Conservation (phyloP, 768 basidiomycete genomes). For the Russula compacta region DNA sequence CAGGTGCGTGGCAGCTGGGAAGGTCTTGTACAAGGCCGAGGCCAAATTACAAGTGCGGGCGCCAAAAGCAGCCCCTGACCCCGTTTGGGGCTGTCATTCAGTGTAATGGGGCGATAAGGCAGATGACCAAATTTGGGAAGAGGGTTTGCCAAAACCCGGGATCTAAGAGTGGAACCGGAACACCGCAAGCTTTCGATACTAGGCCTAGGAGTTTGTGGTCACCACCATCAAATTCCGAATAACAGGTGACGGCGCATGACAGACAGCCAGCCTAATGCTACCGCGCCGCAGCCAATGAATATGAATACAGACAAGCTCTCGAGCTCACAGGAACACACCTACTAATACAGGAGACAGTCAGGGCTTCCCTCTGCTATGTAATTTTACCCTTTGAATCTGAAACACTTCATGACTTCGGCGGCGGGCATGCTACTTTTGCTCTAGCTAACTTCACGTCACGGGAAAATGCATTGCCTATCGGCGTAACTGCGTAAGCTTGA, state of each 20-base stretch:
- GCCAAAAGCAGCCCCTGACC: neutral
- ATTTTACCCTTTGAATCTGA: neutral
- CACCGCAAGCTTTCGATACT: too few relatives aligned
- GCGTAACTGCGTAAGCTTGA: neutral
- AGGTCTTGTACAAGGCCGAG: neutral
- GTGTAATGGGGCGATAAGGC: neutral
- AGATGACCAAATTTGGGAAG: neutral
- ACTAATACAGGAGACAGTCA: neutral
- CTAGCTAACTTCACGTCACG: neutral
- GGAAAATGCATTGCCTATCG: neutral
- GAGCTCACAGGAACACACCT: conserved; percentile 6
- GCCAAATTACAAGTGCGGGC: neutral
- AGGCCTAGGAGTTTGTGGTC: too few relatives aligned
- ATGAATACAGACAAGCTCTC: neutral
- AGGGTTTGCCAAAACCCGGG: neutral
- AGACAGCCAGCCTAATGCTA: neutral
- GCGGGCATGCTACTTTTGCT: neutral
- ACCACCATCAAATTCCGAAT: neutral
- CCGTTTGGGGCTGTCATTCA: neutral
- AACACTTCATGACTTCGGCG: neutral
- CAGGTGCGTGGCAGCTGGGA: neutral
- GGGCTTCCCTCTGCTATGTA: neutral
- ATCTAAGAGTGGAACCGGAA: too few relatives aligned
- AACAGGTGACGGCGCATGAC: neutral
- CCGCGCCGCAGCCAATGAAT: neutral